Evolutionary conservation across 2,329 filamentous ascomycete species (phyloP).

Genomic region (Malbranchea zuffiana): DNA sequence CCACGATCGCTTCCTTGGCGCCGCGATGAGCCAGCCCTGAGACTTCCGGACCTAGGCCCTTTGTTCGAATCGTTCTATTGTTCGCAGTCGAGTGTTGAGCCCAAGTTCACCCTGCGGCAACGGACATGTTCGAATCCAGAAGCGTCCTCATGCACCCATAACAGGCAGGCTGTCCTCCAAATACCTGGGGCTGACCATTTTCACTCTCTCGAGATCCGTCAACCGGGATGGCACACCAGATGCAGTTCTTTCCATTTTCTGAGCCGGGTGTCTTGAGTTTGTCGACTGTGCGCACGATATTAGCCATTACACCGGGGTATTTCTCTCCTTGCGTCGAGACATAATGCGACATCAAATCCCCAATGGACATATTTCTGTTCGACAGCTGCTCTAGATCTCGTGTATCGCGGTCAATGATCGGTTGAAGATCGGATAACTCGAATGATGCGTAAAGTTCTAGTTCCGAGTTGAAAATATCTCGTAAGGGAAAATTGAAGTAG

Average conservation of each 20-base stretch:
- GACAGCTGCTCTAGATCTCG: slow-evolving; percentile 26
- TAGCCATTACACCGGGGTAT: slow-evolving; percentile 85
- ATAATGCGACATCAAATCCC: slow-evolving; percentile 80
- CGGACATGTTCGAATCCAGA: slow-evolving; percentile 10
- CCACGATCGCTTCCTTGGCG: too few relatives aligned
- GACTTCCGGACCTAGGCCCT: too few relatives aligned
- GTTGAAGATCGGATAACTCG: slow-evolving; percentile 41
- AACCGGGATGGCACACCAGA: slow-evolving; percentile 58
- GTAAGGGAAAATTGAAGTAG: slow-evolving; percentile 64
- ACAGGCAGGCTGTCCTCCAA: slow-evolving; percentile 26
- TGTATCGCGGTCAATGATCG: slow-evolving; percentile 33
- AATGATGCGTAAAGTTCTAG: slow-evolving; percentile 55
- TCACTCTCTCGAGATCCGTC: slow-evolving; percentile 36
- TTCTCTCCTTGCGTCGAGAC: slow-evolving; percentile 75
- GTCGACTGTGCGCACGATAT: slow-evolving; percentile 84
- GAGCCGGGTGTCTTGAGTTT: slow-evolving; percentile 51
- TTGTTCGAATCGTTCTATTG: too few relatives aligned
- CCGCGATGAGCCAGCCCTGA: too few relatives aligned
- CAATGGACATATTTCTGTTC: slow-evolving; percentile 62
- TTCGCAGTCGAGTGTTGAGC: too few relatives aligned
- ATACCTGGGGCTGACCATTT: slow-evolving; percentile 33
- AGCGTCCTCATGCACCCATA: slow-evolving; percentile 33
- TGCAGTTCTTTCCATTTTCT: slow-evolving; percentile 40
- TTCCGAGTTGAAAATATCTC: slow-evolving; percentile 77
- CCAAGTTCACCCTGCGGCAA: not conserved